Percentiles rank a stretch among this genome's conserved stretches.
Evolutionary conservation across 768 basidiomycete genomes (phyloP).

Genomic region (Sistotremastrum niveocremeum): DNA sequence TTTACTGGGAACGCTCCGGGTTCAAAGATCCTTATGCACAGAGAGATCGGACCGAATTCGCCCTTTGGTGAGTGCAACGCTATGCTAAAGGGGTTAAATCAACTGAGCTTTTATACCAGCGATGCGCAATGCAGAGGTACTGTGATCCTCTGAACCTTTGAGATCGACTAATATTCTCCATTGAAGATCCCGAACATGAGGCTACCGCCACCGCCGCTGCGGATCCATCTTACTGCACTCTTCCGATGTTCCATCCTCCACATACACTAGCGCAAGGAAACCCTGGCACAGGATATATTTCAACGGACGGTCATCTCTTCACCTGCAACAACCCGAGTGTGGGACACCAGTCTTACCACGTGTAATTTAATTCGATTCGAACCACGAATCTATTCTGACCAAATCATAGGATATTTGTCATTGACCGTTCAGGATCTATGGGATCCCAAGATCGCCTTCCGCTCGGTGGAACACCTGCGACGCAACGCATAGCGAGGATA

Average conservation of each 20-base stretch:
- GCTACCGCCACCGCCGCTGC: slow-evolving; percentile 23
- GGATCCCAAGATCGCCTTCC: slow-evolving; percentile 25
- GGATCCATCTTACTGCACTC: slow-evolving; percentile 38
- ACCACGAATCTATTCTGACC: not conserved
- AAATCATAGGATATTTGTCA: slow-evolving; percentile 34
- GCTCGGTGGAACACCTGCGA: slow-evolving; percentile 28
- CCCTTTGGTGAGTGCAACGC: slow-evolving; percentile 32
- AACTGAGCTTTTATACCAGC: slow-evolving; percentile 12
- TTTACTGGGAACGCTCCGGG: slow-evolving; percentile 48
- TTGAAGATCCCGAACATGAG: slow-evolving; percentile 36
- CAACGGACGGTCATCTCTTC: slow-evolving; percentile 43
- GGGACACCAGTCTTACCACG: slow-evolving; percentile 43
- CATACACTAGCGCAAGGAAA: slow-evolving; percentile 15
- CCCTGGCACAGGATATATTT: slow-evolving; percentile 32
- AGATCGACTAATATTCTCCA: not conserved
- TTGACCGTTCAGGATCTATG: slow-evolving; percentile 48
- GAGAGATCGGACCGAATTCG: slow-evolving; percentile 41
- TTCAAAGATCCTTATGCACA: slow-evolving; percentile 41
- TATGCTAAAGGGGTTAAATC: not conserved
- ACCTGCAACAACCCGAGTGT: slow-evolving; percentile 38
- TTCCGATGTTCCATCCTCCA: slow-evolving; percentile 39
- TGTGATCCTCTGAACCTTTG: not conserved
- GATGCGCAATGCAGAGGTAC: slow-evolving; percentile 40
- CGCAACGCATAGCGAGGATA: slow-evolving; percentile 21
- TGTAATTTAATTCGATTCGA: slow-evolving; percentile 25